A percentile compares a stretch with the other conserved stretches of the same genome.
Evolutionary conservation across 2,329 filamentous ascomycete species (phyloP).

Genomic region (Verticillium isaacii): DNA sequence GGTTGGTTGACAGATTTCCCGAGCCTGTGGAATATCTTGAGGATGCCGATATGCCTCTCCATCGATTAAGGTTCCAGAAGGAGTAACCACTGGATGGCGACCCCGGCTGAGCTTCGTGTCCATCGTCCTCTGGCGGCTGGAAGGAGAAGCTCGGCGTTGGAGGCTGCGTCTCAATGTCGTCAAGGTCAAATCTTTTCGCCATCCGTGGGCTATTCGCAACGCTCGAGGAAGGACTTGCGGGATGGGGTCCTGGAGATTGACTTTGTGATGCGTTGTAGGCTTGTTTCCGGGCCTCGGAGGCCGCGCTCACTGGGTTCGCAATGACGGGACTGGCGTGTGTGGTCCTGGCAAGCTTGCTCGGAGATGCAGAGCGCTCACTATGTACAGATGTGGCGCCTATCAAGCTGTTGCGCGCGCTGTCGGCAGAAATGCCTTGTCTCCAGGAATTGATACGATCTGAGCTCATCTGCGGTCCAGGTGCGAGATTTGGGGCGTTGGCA

Average conservation of each 20-base stretch:
- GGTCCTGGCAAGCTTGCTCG: conserved; percentile 31
- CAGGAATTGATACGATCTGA: conserved; percentile 83
- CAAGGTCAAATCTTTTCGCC: conserved; percentile 10
- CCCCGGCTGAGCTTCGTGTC: conserved; percentile 30
- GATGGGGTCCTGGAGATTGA: conserved; percentile 13
- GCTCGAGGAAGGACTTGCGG: conserved; percentile 36
- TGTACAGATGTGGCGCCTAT: conserved; percentile 31
- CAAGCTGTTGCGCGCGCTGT: conserved; percentile 34
- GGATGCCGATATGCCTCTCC: conserved; percentile 35
- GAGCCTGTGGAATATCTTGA: background rate
- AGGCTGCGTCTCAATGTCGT: conserved; percentile 27
- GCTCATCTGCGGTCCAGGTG: conserved; percentile 25
- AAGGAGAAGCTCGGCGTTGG: conserved; percentile 55
- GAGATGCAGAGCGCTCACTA: conserved; percentile 54
- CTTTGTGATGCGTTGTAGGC: conserved; percentile 31
- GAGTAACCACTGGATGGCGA: conserved; percentile 34
- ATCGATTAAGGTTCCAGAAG: conserved; percentile 56
- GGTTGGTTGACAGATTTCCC: background rate
- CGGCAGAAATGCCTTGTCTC: conserved; percentile 59
- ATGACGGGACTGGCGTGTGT: conserved; percentile 16
- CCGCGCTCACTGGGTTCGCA: conserved; percentile 30
- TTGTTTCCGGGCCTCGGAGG: conserved; percentile 41
- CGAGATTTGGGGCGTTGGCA: conserved; percentile 6
- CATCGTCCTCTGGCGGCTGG: conserved; percentile 35
- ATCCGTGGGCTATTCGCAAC: conserved; percentile 10